Evolutionary conservation across 768 basidiomycete species (phyloP).

Genomic region (Kockovaella imperatae): DNA sequence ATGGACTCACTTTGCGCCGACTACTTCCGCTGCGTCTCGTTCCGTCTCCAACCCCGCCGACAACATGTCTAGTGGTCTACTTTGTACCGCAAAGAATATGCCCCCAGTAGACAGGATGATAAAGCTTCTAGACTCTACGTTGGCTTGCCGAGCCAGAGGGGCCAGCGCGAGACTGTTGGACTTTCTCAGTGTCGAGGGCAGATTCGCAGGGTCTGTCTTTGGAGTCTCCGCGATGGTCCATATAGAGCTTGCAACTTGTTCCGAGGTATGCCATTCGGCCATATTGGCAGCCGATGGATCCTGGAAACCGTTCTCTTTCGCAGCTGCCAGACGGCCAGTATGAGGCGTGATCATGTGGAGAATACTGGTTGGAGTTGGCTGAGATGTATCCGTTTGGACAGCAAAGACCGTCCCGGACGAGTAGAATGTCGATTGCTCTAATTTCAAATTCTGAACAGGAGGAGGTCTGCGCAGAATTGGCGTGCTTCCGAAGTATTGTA

Average conservation of each 20-base stretch:
- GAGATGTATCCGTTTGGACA: slow-evolving; percentile 21
- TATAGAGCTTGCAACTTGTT: slow-evolving; percentile 26
- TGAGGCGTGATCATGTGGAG: slow-evolving; percentile 22
- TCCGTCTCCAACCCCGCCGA: slow-evolving; percentile 72
- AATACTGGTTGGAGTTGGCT: slow-evolving; percentile 13
- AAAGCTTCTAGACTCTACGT: slow-evolving; percentile 22
- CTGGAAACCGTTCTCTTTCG: slow-evolving; percentile 29
- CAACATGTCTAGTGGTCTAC: slow-evolving; percentile 76
- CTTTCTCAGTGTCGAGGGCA: slow-evolving; percentile 4
- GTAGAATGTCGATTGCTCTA: slow-evolving; percentile 51
- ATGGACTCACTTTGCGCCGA: neutral
- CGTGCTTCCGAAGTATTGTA: slow-evolving; percentile 20
- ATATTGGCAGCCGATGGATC: slow-evolving; percentile 13
- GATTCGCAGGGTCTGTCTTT: slow-evolving; percentile 17
- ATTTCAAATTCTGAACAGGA: slow-evolving; percentile 57
- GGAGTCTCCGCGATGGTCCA: slow-evolving; percentile 33
- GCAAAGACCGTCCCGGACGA: slow-evolving; percentile 30
- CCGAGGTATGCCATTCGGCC: slow-evolving; percentile 18
- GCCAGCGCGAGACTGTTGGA: slow-evolving; percentile 11
- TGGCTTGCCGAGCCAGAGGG: slow-evolving; percentile 23
- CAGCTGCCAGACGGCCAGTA: slow-evolving; percentile 22
- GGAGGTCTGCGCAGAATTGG: slow-evolving; percentile 24
- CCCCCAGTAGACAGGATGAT: slow-evolving; percentile 85
- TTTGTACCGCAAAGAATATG: slow-evolving; percentile 68
- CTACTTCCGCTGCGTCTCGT: slow-evolving; percentile 62